phyloP scores from a whole-genome alignment of 2,329 filamentous ascomycete species.

The Neoascochyta sp. region DNA sequence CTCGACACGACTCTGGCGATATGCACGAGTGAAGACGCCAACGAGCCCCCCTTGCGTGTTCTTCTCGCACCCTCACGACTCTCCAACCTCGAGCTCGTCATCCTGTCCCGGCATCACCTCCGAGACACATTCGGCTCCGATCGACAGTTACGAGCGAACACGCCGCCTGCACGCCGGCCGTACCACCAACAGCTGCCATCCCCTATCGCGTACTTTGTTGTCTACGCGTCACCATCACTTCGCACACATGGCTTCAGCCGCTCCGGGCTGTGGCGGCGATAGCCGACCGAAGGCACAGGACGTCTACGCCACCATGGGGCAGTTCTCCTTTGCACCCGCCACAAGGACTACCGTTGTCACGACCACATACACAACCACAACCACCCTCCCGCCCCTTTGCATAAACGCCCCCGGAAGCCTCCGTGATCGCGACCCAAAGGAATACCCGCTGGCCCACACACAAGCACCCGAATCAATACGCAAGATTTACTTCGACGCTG shows the following conservation, averaged over 20 bases:
- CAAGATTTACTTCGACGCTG: constrained; percentile 70
- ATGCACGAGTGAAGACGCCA: constrained; percentile 7
- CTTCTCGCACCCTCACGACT: constrained; percentile 1
- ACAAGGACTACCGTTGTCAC: constrained; percentile 70
- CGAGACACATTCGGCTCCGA: constrained; percentile 2
- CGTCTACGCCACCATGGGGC: constrained; percentile 49
- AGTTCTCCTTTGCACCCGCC: constrained; percentile 60
- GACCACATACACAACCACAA: constrained; percentile 84
- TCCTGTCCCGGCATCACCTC: constrained; percentile 1
- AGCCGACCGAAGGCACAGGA: constrained; percentile 27
- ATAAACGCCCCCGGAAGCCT: constrained; percentile 70
- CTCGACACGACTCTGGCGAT: constrained; percentile 10
- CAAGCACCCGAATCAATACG: constrained; percentile 77
- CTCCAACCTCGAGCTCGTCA: not conserved
- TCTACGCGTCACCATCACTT: constrained; percentile 2
- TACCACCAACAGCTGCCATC: constrained; percentile 1
- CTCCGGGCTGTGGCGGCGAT: constrained; percentile 22
- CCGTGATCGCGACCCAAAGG: constrained; percentile 73
- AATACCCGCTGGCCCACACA: constrained; percentile 81
- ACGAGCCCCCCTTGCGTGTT: constrained; percentile 4
- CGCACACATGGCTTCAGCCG: constrained; percentile 29
- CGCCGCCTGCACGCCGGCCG: constrained; percentile 1
- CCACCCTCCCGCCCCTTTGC: constrained; percentile 76
- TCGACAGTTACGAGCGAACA: constrained; percentile 2
- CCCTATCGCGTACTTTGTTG: not conserved